Evolutionary conservation across 2,329 filamentous ascomycete genomes (phyloP), one percentile per base, ranked within the genome.

Genomic region (Fonsecaea multimorphosa): DNA sequence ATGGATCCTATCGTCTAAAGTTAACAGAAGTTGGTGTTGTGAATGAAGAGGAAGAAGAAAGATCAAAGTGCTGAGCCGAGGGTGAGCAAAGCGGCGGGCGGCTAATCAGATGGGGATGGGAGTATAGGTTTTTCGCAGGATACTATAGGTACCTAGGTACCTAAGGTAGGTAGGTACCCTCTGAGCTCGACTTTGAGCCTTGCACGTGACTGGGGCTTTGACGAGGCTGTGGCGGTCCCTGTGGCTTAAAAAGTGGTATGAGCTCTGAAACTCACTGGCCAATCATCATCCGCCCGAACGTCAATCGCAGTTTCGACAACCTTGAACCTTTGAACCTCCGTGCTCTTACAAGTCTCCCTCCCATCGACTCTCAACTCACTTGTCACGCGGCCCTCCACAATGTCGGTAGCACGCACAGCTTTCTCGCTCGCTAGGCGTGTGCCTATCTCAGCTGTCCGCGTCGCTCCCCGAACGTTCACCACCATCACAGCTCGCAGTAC

Each of bases 391-490:
- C 63, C 46, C 64, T 66, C 63, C 56, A 69, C 74, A 76, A 83
- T 81, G 81, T 82, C 81, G 77, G 77, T 78, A 71, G 78, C 78
- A 76, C 80, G 79, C 73, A 78, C 79, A 72, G 79, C 77, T 72
- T 78, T 78, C 74, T 76, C 78, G 73, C 75, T 81, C 69, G 80
- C 78, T 62, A 77, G 78, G 77, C 80, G 79, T 73, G 76, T 78
- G 68, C 80, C 79, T 62, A 72, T 77, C 71, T 74, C 78, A 72
- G 55, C 70, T 52, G 29, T 78, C 68, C 65, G 67, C 29, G 29
- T 81, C 70, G 75, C 78, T 71, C 74, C 74, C 67, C 80, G 81
- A 74, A 76, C 79, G 11, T 82, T 82, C 74, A 78, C 80, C 63
- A 78, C 79, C 57, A 78, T 79, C 64, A 71, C 81, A 70, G 71